Evolutionary conservation across 2,329 filamentous ascomycete species (phyloP), one percentile per base, ranked within the genome.

Genomic region (Colletotrichum simmondsii): DNA sequence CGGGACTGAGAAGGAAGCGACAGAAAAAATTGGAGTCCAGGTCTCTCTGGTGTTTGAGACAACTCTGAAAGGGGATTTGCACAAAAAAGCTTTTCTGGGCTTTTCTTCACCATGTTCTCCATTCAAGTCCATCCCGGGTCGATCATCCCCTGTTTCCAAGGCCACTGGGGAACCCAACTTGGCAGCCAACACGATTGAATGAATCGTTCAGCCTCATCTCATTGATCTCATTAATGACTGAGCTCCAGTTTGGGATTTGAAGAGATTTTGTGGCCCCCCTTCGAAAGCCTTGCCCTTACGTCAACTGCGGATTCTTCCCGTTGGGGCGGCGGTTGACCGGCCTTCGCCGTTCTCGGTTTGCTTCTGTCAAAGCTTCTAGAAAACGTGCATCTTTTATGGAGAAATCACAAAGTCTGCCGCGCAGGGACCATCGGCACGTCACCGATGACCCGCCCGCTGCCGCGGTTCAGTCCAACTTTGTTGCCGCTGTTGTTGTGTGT

Each of bases 321-420:
- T 35, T 19, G 16, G 16, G 16, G 6, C 14, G 49, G 61, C 63
- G 68, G 54, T 32, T 46, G 10, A 42, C 22, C 35, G 49, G 65
- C n/a, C n/a, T 64, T 63, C n/a, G 68, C 68, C 58, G 70, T 35
- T 35, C 57, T 53, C 49, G 28, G n/a, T 49, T n/a, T 42, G 32
- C 24, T 37, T 62, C 64, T 30, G 69, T 37, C 42, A 68, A n/a
- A 61, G 66, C 54, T 73, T 73, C 49, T 65, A 65, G 66, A 64
- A 73, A 69, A 70, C 65, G 65, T 72, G 46, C 58, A 63, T 63
- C 4, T 68, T 63, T 37, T 67, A 49, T 68, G 69, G 69, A 19
- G 14, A 46, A 8, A 12, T 12, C 19, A 24, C 12, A 56, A 30
- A 54, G n/a, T 68, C 42, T 58, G 37, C 26, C 52, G 58, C 54